Conservation (phyloP, 805 yeast genomes). For the Lipomyces starkeyi region DNA sequence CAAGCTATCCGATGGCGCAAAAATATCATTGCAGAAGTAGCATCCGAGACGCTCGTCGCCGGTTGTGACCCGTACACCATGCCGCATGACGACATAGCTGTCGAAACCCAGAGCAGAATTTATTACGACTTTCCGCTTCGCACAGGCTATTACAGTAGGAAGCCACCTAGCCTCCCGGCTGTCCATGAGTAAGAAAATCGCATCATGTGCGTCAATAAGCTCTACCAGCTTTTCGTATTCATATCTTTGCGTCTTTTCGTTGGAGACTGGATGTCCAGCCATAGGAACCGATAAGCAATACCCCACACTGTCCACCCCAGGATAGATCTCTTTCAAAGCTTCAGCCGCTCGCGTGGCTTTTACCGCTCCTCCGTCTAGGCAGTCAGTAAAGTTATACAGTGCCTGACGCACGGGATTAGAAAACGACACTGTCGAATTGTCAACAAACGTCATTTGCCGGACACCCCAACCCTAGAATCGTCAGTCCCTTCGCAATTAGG, state of each 20-base stretch:
- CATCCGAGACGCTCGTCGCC: constrained; percentile 69
- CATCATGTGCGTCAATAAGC: constrained; percentile 73
- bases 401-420: constrained; percentile 98
- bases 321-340: constrained; percentile 74
- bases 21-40: constrained; percentile 94
- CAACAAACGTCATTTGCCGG: constrained; percentile 81
- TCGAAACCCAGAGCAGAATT: constrained; percentile 97
- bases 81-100: constrained; percentile 90
- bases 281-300: constrained; percentile 80
- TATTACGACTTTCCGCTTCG: constrained; percentile 71
- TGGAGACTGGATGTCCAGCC: constrained; percentile 87
- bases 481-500: not conserved
- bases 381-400: constrained; percentile 79
- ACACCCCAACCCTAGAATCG: constrained; percentile 83
- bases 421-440: constrained; percentile 84
- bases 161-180: constrained; percentile 97
- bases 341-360: constrained; percentile 83
- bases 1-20: constrained; percentile 90
- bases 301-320: constrained; percentile 66
- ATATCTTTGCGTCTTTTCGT: constrained; percentile 55
- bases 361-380: constrained; percentile 71
- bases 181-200: constrained; percentile 82
- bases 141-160: constrained; percentile 83
- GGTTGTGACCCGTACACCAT: constrained; percentile 58
- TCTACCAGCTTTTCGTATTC: constrained; percentile 60